Conservation (phyloP, 768 basidiomycete genomes). For the Russula olivacea region DNA sequence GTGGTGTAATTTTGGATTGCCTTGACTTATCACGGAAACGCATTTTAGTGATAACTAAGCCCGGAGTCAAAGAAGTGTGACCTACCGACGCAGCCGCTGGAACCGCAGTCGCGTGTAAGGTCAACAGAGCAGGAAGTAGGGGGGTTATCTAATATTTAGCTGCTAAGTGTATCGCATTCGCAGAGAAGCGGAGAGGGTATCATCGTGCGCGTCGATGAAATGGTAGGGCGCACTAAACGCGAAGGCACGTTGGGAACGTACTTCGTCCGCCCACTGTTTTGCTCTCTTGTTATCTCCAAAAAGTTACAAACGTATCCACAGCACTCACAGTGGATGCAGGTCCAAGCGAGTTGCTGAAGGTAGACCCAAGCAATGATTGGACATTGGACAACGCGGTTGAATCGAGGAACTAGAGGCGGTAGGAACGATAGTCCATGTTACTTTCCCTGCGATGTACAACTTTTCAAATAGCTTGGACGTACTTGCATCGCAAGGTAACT, state of each 20-base stretch:
- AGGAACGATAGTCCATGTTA: not conserved
- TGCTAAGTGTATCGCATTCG: not conserved
- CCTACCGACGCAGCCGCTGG: constrained; percentile 32
- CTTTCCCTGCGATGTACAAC: not conserved
- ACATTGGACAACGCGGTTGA: constrained; percentile 46
- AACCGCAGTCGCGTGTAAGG: constrained; percentile 42
- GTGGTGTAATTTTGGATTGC: constrained; percentile 55
- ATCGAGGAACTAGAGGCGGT: constrained; percentile 39
- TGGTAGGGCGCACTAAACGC: constrained; percentile 34
- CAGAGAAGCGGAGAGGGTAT: not conserved
- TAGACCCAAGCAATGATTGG: constrained; percentile 39
- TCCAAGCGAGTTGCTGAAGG: constrained; percentile 42
- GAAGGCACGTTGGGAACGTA: constrained; percentile 33
- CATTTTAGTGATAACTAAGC: not conserved
- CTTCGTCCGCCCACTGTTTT: constrained; percentile 46
- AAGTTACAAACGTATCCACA: not conserved
- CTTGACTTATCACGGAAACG: constrained; percentile 33
- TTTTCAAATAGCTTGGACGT: not conserved
- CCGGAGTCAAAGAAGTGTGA: not conserved
- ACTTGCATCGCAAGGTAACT: constrained; percentile 22
- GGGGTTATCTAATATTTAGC: constrained; percentile 31
- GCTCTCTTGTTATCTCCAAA: not conserved
- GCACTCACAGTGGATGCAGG: constrained; percentile 43
- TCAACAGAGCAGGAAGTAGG: constrained; percentile 46
- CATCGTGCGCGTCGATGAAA: constrained; percentile 37